Percentiles rank a stretch among this genome's conserved stretches.
Evolutionary conservation across 768 basidiomycete species (phyloP).

Genomic region (Pholiota conissans): DNA sequence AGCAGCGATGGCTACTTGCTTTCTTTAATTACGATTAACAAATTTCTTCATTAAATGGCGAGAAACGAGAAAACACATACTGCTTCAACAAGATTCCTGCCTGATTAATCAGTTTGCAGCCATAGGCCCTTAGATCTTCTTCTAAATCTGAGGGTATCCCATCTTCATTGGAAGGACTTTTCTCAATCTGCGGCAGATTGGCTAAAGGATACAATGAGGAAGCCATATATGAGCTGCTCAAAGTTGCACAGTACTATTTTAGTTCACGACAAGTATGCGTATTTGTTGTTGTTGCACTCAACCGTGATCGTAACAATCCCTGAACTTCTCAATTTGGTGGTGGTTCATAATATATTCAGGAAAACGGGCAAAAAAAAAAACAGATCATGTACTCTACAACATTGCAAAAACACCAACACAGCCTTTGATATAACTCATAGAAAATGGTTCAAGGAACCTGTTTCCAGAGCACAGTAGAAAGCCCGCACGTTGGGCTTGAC

Average conservation of each 20-base stretch:
- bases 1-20: constrained; percentile 95
- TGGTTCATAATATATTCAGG: too few relatives aligned
- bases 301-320: too few relatives aligned
- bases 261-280: not conserved
- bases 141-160: constrained; percentile 82
- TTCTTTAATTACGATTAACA: constrained; percentile 48
- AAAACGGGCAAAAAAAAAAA: too few relatives aligned
- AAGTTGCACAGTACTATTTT: too few relatives aligned
- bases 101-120: constrained; percentile 94
- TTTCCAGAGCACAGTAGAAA: not conserved
- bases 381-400: too few relatives aligned
- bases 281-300: not conserved
- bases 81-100: constrained; percentile 90
- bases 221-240: constrained; percentile 36
- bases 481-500: not conserved
- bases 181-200: constrained; percentile 72
- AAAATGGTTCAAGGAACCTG: too few relatives aligned
- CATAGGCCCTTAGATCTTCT: constrained; percentile 85
- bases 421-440: too few relatives aligned
- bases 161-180: constrained; percentile 80
- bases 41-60: not conserved
- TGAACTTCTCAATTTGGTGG: too few relatives aligned
- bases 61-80: constrained; percentile 45
- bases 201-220: constrained; percentile 78
- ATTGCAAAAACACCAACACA: too few relatives aligned